A percentile compares a stretch with the other conserved stretches of the same genome.
phyloP scores from a whole-genome alignment of 1,284 basidiomycete genomes.

The Irpex rosettiformis region DNA sequence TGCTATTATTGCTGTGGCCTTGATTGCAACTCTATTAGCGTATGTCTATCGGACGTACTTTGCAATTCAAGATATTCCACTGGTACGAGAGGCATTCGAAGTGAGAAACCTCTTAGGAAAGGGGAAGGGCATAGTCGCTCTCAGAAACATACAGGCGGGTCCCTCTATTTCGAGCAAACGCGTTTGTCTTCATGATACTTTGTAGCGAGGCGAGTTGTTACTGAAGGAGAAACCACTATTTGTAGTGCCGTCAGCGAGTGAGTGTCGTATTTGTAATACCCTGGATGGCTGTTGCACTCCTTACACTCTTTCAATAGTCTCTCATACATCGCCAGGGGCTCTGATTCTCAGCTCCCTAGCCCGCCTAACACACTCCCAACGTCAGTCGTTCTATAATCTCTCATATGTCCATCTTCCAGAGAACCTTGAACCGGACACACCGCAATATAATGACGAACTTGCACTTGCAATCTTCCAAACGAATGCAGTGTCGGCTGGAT shows the following conservation, averaged over 20 bases:
- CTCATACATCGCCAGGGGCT: constrained; percentile 39
- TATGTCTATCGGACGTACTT: constrained; percentile 9
- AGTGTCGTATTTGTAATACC: neutral
- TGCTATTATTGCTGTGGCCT: neutral
- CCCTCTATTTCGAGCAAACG: neutral
- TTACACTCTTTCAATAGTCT: neutral
- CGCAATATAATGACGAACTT: constrained; percentile 37
- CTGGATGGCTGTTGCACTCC: neutral
- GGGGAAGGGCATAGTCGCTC: constrained; percentile 39
- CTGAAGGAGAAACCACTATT: constrained; percentile 54
- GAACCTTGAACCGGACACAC: constrained; percentile 31
- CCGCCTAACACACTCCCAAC: constrained; percentile 29
- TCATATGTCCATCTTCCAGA: constrained; percentile 51
- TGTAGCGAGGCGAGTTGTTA: constrained; percentile 54
- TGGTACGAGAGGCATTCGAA: constrained; percentile 19
- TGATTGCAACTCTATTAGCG: neutral
- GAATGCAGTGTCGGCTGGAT: constrained; percentile 53
- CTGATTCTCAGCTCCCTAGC: constrained; percentile 37
- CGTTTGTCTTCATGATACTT: neutral
- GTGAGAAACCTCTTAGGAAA: constrained; percentile 35
- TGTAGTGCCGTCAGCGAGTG: constrained; percentile 40
- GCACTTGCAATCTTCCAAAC: constrained; percentile 62
- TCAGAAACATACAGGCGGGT: constrained; percentile 34
- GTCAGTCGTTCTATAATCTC: constrained; percentile 44
- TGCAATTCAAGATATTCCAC: neutral